Evolutionary conservation across 2,329 filamentous ascomycete genomes (phyloP), one percentile per base, ranked within the genome.

Genomic region (Aspergillus uvarum): DNA sequence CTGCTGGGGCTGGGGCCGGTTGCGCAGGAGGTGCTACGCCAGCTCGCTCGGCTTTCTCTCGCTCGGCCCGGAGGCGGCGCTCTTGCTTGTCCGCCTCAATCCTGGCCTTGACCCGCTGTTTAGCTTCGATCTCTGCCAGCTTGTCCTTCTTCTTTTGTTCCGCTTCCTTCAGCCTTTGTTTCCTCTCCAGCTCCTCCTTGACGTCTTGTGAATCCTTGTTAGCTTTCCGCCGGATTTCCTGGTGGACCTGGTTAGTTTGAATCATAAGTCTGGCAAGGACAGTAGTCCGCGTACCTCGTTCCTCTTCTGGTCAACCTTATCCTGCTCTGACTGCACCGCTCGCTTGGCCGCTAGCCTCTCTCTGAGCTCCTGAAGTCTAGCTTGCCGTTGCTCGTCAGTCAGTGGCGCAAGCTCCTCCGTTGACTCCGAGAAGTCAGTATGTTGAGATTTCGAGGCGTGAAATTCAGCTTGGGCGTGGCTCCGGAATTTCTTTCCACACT

Each of bases 11-110:
- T 24, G 81, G 72, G 2, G 81, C 77, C 0, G 83, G 76, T 12
- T 83, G 76, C 1, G 82, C 71, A 24, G 80, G 79, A 42, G 81
- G 75, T 24, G 84, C 78, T 3, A 85, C 82, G n/a, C 94, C 93
- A 67, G 92, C 91, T n/a, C 94, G 85, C 58, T 87, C 86, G 0
- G 93, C 93, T 79, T 94, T 96, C 68, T 92, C 90, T 59, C 87
- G 82, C 71, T 96, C 95, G 3, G 91, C 89, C 75, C 95, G 96
- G 65, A 89, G 84, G 65, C 90, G 88, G 56, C 95, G 87, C 70
- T 94, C 92, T 68, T 91, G 90, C 81, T 96, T 97, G 80, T 98
- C 93, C 14, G 90, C 93, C 68, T 95, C 93, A 65, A 99, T 96
- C 83, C 93, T 93, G 59, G 92, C 93, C 78, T 92, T 89, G 75